Base-by-base conservation (phyloP, 768 basidiomycete genomes). In the Mycena albidolilacea region DNA sequence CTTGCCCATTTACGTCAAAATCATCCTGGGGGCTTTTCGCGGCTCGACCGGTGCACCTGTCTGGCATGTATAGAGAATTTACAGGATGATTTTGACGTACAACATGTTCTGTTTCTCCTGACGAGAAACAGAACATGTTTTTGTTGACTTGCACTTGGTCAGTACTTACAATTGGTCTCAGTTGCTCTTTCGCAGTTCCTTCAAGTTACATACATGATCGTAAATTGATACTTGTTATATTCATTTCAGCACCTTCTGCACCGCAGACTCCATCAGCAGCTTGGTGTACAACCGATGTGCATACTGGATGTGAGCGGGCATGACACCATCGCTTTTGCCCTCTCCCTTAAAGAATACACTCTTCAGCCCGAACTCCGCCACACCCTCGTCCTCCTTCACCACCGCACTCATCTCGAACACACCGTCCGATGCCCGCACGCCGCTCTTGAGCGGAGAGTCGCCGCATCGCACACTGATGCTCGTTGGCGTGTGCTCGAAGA, bases 401-500 rank as follows among this genome's bases (percentile, higher is more conserved):
- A 73, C 72, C 43, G 74, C 76, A n/a, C 48, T 70, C 67, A 71
- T 61, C 69, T 77, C 74, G 41, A 77, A 72, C 39, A 77, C 46
- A 44, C 76, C 76, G 50, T 77, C 76, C 11, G 60, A 64, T 66
- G 64, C 60, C 23, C 76, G 61, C 44, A 71, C 61, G 1, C 67
- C 76, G 41, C 41, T 41, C 11, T 66, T 73, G 35, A 71, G 74
- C 50, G 69, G 69, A 17, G 76, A 72, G 64, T 77, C 76, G 12
- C 76, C 76, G 48, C 62, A 64, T 2, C 76, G 70, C 57, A 75
- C 46, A 21, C 54, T 58, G 69, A 77, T 73, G 66, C 69, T 73
- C n/a, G 60, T 72, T 38, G 71, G 74, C 38, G 73, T 71, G 58
- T 41, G 68, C 59, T 62, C 43, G 30, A 77, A 44, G 21, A 77